phyloP scores from a whole-genome alignment of 345 rosid species.

The Eucalyptus grandis region DNA sequence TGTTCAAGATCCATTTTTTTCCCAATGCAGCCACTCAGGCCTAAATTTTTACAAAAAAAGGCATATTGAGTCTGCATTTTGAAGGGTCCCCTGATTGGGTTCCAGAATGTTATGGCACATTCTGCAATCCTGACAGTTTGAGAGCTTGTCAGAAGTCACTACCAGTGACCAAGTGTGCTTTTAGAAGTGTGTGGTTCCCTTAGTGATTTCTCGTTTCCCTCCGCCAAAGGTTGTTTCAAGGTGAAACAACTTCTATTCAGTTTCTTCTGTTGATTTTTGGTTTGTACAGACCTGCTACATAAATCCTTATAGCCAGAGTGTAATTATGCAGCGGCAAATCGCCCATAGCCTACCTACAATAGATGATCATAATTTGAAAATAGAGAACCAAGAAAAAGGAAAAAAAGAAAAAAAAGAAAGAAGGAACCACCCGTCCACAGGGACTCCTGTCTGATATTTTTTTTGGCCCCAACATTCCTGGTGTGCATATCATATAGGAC shows the following conservation, averaged over 20 bases:
- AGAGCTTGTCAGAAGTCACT: not conserved
- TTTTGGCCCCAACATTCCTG: not conserved
- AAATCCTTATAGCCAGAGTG: slow-evolving; percentile 30
- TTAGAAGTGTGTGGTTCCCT: slow-evolving; percentile 29
- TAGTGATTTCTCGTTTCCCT: slow-evolving; percentile 9
- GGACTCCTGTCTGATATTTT: slow-evolving; percentile 11
- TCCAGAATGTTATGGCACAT: slow-evolving; percentile 66
- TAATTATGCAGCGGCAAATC: slow-evolving; percentile 47
- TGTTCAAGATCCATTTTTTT: not conserved
- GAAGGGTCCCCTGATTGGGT: slow-evolving; percentile 41
- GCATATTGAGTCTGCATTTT: slow-evolving; percentile 27
- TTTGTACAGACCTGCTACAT: slow-evolving; percentile 49
- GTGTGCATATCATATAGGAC: not conserved
- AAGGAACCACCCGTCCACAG: slow-evolving; percentile 42
- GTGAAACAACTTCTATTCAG: not conserved
- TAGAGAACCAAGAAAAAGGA: not conserved
- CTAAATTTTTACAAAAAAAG: slow-evolving; percentile 57
- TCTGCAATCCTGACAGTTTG: slow-evolving; percentile 27
- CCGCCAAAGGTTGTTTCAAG: slow-evolving; percentile 4
- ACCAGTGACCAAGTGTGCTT: slow-evolving; percentile 21
- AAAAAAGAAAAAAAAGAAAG: slow-evolving; percentile 2
- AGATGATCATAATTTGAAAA: not conserved
- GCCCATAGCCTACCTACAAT: slow-evolving; percentile 25
- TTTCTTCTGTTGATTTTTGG: slow-evolving; percentile 30
- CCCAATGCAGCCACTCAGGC: slow-evolving; percentile 72